Base-by-base conservation (phyloP, 768 basidiomycete species). In the Termitomyces sp. region DNA sequence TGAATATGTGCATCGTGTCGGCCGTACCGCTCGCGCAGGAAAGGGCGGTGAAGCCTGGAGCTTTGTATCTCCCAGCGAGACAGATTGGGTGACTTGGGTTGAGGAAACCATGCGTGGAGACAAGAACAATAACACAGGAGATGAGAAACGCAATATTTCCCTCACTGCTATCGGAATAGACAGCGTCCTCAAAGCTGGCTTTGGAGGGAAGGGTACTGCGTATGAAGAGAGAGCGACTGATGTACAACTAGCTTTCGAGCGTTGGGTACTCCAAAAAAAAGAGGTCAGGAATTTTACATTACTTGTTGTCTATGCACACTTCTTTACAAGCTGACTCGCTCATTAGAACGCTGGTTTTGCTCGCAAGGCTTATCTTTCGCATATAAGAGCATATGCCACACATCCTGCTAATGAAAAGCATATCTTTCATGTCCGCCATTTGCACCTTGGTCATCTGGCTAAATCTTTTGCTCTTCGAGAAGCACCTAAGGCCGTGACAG, bases 1-100 rank as follows among this genome's bases (percentile, higher is more conserved):
- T 12, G 97, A 99, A 70, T 98, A 99, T 66, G 87, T 99, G 11
- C 97, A 99, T 75, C 85, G 97, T 49, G 93, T 98, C 8, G 97
- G 97, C 31, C 87, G 97, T 53, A 99, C 97, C 3, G 97, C 97
- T 15, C 93, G 97, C 70, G 95, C 90, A 8, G 97, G 97, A 15
- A 91, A 89, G 64, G 91, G 93, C 27, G 97, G 97, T 60, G 93
- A 98, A 70, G 93, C 95, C 2, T 98, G 95, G 95, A 87, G 89
- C 58, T 85, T 99, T 58, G 86, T 98, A 42, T 78, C 86, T 1
- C 95, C 95, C 0, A 90, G 84, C 63, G 97, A 99, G 74, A 76
- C 78, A 15, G 87, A 81, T 49, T 99, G 97, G 96, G 88, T 95
- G 3, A 80, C 84, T 48, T 95, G 95, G 95, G 86, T 95, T 2